These are phyloP conservation scores for Parachlorella kessleri DNA, from an alignment of 139 green algal genomes.

Conservation along the genomic window DNA sequence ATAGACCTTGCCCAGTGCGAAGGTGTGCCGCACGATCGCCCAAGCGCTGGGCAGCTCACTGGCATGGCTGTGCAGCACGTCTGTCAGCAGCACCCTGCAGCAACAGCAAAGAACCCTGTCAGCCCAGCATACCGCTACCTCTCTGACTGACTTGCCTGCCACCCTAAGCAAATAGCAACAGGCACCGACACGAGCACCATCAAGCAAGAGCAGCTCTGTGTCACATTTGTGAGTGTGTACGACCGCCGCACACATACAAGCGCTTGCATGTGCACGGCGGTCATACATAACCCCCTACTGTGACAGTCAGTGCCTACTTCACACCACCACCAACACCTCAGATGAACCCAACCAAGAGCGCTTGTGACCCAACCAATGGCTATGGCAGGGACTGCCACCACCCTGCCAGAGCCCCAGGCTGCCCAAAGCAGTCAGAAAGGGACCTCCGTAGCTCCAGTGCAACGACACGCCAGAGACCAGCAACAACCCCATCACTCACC, in stretches of 20 bases:
- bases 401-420: background rate
- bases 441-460: background rate
- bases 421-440: too few relatives aligned
- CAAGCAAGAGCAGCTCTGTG: too few relatives aligned
- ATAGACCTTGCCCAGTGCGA: background rate
- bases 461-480: background rate
- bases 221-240: too few relatives aligned
- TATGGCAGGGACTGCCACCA: background rate
- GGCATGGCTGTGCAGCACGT: constrained; percentile 18
- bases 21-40: background rate
- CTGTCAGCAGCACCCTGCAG: constrained; percentile 5
- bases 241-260: too few relatives aligned
- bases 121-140: background rate
- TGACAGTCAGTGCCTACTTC: too few relatives aligned
- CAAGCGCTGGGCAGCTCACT: background rate
- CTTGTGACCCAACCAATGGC: background rate
- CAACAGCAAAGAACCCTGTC: too few relatives aligned
- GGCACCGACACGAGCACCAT: background rate
- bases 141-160: background rate
- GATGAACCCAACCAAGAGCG: too few relatives aligned
- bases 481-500: background rate
- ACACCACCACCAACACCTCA: too few relatives aligned
- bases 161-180: background rate
- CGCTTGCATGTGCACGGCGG: too few relatives aligned
- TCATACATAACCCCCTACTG: too few relatives aligned